Evolutionary conservation across 2,329 filamentous ascomycete species (phyloP), one percentile per base, ranked within the genome.

Genomic region (Chalaropsis ovoidea): DNA sequence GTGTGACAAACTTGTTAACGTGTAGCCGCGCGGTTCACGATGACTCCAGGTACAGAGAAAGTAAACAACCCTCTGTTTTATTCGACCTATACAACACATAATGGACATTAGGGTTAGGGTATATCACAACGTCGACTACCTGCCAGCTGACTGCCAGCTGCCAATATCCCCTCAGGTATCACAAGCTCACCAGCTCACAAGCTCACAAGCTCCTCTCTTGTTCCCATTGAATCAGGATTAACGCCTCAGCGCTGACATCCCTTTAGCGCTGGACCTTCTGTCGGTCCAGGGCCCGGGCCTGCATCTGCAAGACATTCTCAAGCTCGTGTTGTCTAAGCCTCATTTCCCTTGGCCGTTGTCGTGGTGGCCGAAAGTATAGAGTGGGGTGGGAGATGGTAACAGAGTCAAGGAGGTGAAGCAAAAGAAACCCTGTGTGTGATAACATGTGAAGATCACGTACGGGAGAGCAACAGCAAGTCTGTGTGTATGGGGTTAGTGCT

Each of bases 141-240:
- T 43, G 47, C 19, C 47, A 52, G 47, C 47, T 52, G 47, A 0
- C 10, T 6, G 47, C 8, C 47, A 52, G 47, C 19, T 52, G 47
- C 2, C 19, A 15, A 10, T 24, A 0, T 1, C 15, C 11, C 6
- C 19, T 8, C 1, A 27, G 22, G 47, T 52, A 15, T 27, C 47
- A 52, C 47, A 52, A 52, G 19, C 35, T 39, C 5, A 39, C 3
- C n/a, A n/a, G n/a, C n/a, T n/a, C n/a, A n/a, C n/a, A 52, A 52
- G 19, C 35, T 39, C 35, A 6, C 4, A 13, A n/a, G 2, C 47
- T 58, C 24, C 31, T 58, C 24, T 49, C 24, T 58, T 58, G 54
- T 39, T 58, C 54, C 22, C 31, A n/a, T 58, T 27, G n/a, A 58
- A 58, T 58, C 54, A 39, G 54, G 54, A 58, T 58, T 58, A 58